Evolutionary conservation across 352 stramenopile genomes (phyloP), one percentile per base, ranked within the genome.

Genomic region (Phytophthora litchii): DNA sequence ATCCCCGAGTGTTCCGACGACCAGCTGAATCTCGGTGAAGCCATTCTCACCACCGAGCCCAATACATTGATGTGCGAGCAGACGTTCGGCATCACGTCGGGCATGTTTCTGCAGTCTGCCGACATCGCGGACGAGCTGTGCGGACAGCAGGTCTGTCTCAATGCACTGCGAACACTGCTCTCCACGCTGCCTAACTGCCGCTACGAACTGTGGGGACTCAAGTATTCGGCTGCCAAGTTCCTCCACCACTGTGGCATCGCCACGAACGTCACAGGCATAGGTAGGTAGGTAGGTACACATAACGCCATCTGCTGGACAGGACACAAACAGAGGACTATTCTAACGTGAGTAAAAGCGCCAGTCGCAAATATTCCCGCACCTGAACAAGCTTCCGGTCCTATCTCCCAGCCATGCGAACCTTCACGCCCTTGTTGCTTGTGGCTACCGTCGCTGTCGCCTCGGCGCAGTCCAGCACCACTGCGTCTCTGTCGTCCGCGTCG

Each of bases 61-160:
- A 77, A 67, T 59, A 88, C 83, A 32, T 36, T 64, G 21, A 43
- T 54, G 40, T 90, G 80, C 55, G 50, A 90, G 55, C 19, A 25
- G 14, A 14, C 35, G 14, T 59, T 87, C 43, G 62, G 59, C 5
- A 70, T 86, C 42, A 59, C 43, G 32, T 20, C 56, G 14, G 74
- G 83, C 44, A 74, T 88, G 70, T 17, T 85, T 29, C 54, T 70
- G 21, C 55, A 70, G 49, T 66, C 45, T 19, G 60, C 53, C 16
- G 31, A 46, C 31, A 38, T 77, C 48, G 66, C 60, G 12, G 63
- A 66, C 37, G 55, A 54, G 14, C 50, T 89, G 1, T 86, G 78
- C 43, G 63, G 57, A 14, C 32, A 73, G 31, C 41, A 67, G 21
- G 41, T 51, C 17, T 90, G 80, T 54, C 68, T 64, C 12, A 64